Evolutionary conservation across 805 yeast genomes (phyloP), one percentile per base, ranked within the genome.

Genomic region (Starmerella potacharoeniae): DNA sequence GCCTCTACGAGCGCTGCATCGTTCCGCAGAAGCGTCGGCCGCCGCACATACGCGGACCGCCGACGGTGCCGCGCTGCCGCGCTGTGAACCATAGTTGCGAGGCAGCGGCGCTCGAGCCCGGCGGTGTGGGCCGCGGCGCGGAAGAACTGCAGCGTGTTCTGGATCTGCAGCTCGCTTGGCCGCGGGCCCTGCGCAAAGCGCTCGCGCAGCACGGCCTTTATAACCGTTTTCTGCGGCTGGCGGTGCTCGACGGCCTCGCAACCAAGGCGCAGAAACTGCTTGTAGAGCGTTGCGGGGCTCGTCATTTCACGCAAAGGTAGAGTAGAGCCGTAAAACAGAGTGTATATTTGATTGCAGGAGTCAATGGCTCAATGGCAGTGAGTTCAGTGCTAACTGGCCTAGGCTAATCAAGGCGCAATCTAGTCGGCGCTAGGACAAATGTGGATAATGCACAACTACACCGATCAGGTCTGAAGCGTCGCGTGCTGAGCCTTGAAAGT

Each of bases 21-120:
- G 17, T 4, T 16, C 29, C 37, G 33, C 14, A 9, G 33, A 31
- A n/a, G 40, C 17, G 42, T 28, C 16, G 52, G 49, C 33, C 16
- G 9, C 44, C 16, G 37, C 29, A 34, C 52, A 17, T 49, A 45
- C 1, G 28, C 10, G 37, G 31, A 10, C 10, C n/a, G 1, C 6
- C 51, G 47, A 31, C 45, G 39, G 48, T 57, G 51, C 14, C 33
- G 31, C 22, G 60, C 48, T 11, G 57, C 57, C 45, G 55, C 57
- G n/a, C 16, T 31, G 37, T 60, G 61, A 14, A 61, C 28, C 45
- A 60, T 40, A 3, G 61, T 53, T 14, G 31, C 42, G 5, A 61
- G 7, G 39, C 62, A 59, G 11, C 65, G 58, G 31, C 64, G 56
- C 45, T 64, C 66, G 22, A 64, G 55, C 29, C 65, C 64, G n/a